These are phyloP conservation scores for Boletellus ananas DNA, from an alignment of 768 basidiomycete species.

Conservation along the genomic window DNA sequence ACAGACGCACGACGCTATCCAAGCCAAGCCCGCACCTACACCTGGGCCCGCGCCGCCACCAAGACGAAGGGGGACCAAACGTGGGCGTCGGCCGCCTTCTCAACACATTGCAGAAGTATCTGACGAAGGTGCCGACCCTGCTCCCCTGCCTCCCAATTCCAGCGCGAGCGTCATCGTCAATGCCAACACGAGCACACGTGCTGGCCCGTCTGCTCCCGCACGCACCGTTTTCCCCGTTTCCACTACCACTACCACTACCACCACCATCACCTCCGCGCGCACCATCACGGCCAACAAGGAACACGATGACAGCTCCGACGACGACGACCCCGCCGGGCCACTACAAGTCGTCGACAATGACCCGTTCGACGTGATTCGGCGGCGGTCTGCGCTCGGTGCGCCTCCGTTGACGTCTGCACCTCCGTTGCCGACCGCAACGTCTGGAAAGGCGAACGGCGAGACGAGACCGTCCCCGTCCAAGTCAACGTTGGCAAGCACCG, in stretches of 20 bases:
- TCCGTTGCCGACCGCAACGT: not conserved
- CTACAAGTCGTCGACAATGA: slow-evolving; percentile 26
- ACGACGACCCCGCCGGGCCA: slow-evolving; percentile 10
- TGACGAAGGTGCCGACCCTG: slow-evolving; percentile 16
- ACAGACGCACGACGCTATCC: not conserved
- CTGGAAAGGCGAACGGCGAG: not conserved
- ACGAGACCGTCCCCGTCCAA: not conserved
- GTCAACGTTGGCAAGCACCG: not conserved
- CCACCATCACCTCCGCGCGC: not conserved
- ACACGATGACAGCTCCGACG: slow-evolving; percentile 18
- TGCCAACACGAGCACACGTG: not conserved
- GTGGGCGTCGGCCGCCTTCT: slow-evolving; percentile 19
- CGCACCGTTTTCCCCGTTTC: not conserved
- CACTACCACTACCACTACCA: not conserved
- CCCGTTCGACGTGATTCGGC: slow-evolving; percentile 19
- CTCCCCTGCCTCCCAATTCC: not conserved
- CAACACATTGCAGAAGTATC: slow-evolving; percentile 23
- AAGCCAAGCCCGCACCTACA: not conserved
- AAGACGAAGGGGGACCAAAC: slow-evolving; percentile 6
- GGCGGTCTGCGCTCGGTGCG: slow-evolving; percentile 1
- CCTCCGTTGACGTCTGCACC: not conserved
- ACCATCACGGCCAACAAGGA: not conserved
- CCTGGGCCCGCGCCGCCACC: not conserved
- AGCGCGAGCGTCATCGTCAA: not conserved
- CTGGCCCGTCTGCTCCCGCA: no score